Base-by-base conservation (phyloP, 2,329 filamentous ascomycete genomes). In the Neoarthrinium moseri region DNA sequence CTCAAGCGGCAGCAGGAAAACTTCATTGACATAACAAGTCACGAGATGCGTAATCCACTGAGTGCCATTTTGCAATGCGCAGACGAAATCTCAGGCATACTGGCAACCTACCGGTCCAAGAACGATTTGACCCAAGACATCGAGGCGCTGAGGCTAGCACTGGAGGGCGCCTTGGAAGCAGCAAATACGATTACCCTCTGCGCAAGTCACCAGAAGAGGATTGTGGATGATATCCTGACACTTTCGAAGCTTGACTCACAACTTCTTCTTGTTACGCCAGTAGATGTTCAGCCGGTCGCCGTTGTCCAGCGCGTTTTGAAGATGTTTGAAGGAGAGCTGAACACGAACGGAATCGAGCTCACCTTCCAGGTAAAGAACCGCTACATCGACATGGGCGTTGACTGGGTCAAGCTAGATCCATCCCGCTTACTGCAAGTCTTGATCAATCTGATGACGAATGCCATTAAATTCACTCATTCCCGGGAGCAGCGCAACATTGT, bases 151-250 rank as follows among this genome's bases (percentile, higher is more conserved):
- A 59, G 47, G 35, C 48, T 59, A 8, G 59, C 58, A 20, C 54
- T 84, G 18, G 77, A 81, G 17, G 70, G 68, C 26, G 80, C 79
- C 49, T 74, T 89, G 17, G 87, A 91, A 61, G 87, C 88, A 6
- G 84, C 87, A n/a, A 86, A 89, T 55, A 91, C 87, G 1, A 91
- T 92, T 59, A 83, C 84, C 18, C 73, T 91, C 12, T 94, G 89
- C 63, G 86, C 87, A 42, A 87, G 83, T 58, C 89, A 89, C 66
- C 86, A 91, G 63, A 88, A 88, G 67, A 74, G 82, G 6, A 86
- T 86, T 46, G 81, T 86, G 13, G 81, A 86, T 56, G 83, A 86
- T 52, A 79, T 86, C 34, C 65, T 86, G 15, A 86, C 83, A 1
- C 66, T 87, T 15, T 84, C 80, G 24, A 86, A 89, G 57, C 73